Evolutionary conservation across 2,329 filamentous ascomycete genomes (phyloP).

Genomic region (Plectosphaerella plurivora): DNA sequence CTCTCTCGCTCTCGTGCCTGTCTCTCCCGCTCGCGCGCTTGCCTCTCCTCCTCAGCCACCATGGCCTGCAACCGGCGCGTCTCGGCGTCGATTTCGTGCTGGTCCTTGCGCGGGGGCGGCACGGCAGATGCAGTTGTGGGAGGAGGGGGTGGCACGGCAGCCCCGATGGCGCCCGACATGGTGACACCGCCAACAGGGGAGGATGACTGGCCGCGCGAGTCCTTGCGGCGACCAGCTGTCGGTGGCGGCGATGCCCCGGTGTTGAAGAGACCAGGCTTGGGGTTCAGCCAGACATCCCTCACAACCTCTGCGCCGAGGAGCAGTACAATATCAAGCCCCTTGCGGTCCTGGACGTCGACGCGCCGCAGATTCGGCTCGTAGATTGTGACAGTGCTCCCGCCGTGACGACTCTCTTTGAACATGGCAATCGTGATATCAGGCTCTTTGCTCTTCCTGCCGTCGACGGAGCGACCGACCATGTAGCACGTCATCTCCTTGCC

Average conservation of each 20-base stretch:
- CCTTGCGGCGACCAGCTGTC: conserved; percentile 30
- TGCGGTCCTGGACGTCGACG: conserved; percentile 89
- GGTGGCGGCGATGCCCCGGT: conserved; percentile 37
- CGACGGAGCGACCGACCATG: conserved; percentile 72
- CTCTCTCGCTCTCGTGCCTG: conserved; percentile 45
- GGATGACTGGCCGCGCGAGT: conserved; percentile 32
- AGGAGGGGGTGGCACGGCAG: conserved; percentile 8
- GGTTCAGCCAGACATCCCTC: conserved; percentile 59
- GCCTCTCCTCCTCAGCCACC: conserved; percentile 45
- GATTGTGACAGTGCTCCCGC: conserved; percentile 67
- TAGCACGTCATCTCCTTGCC: conserved; percentile 87
- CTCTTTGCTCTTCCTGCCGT: conserved; percentile 76
- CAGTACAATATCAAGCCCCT: conserved; percentile 83
- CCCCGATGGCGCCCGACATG: conserved; percentile 38
- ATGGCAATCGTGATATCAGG: conserved; percentile 94
- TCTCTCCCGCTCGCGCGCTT: conserved; percentile 50
- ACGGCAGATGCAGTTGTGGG: conserved; percentile 13
- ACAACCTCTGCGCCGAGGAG: conserved; percentile 60
- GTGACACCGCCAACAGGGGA: conserved; percentile 27
- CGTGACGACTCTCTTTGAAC: conserved; percentile 63
- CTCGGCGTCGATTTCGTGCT: conserved; percentile 62
- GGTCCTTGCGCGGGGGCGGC: conserved; percentile 15
- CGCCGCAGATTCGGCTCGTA: conserved; percentile 91
- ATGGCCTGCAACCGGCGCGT: conserved; percentile 65
- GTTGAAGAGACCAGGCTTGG: conserved; percentile 75